These are phyloP conservation scores for Vitis rupestris DNA, from an alignment of 164 flowering plant species.

Conservation along the genomic window DNA sequence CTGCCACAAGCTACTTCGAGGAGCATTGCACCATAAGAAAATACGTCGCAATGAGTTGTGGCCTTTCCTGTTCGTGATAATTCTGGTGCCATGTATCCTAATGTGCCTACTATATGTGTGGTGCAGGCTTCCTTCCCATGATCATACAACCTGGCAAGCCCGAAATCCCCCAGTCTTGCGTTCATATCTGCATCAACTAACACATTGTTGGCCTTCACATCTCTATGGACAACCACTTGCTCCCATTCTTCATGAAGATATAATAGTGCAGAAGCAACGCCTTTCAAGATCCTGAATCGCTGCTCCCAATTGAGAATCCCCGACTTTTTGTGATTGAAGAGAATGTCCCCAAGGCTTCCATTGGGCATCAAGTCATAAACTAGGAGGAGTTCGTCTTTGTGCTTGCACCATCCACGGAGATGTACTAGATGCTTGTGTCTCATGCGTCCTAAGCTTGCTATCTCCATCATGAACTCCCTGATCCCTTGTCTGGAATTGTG, in stretches of 20 bases:
- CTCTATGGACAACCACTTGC: slow-evolving; percentile 3
- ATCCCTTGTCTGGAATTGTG: too few species aligned
- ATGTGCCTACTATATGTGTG: background rate
- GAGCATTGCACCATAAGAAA: background rate
- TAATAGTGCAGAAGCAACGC: slow-evolving; percentile 14
- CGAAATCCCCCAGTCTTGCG: slow-evolving; percentile 4
- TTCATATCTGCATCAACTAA: background rate
- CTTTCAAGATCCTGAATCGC: slow-evolving; percentile 6
- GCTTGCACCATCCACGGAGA: background rate
- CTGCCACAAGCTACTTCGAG: background rate
- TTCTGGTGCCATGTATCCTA: slow-evolving; percentile 2
- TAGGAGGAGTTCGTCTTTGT: slow-evolving; percentile 45
- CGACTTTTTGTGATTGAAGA: background rate
- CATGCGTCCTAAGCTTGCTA: too few species aligned
- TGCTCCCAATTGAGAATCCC: slow-evolving; percentile 14
- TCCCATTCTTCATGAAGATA: slow-evolving; percentile 6
- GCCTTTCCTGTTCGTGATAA: background rate
- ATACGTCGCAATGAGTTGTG: background rate
- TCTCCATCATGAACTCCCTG: too few species aligned
- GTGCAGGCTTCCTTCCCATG: background rate
- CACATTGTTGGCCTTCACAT: slow-evolving; percentile 1
- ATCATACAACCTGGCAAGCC: slow-evolving; percentile 4
- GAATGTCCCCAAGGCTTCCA: slow-evolving; percentile 48
- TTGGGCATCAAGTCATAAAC: slow-evolving; percentile 62
- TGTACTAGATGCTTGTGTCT: too few species aligned